Base-by-base conservation (phyloP, 2,329 filamentous ascomycete species). In the Teratosphaeria pseudoeucalypti region DNA sequence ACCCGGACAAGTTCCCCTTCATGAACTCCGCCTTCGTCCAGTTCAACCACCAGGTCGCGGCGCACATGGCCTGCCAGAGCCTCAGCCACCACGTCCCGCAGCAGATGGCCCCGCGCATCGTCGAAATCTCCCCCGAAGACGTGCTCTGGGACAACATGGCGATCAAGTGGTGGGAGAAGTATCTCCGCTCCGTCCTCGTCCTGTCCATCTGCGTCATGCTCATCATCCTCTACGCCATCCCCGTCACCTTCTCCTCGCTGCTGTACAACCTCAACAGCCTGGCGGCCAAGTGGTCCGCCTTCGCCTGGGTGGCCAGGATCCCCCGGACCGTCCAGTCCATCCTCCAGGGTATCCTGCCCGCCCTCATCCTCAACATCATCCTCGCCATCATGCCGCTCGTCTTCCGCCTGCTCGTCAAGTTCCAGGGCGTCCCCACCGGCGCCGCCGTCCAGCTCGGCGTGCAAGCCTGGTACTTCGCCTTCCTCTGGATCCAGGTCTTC, bases 11-110 rank as follows among this genome's bases (percentile, higher is more conserved):
- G 4, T 97, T 90, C 63, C 92, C 92, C 0, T 76, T 92, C 54
- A 95, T 96, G 91, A 96, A 89, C 68, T 96, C 92, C 0, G 94
- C 94, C 0, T 99, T 99, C 67, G 91, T 99, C 62, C 94, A 99
- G 71, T 99, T 99, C 80, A 96, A 99, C 70, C 88, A 96, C 70
- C 94, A 99, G 72, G 89, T 96, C 1, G 92, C 92, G 6, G 94
- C 94, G 0, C 94, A 99, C 69, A 97, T 99, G 94, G 94, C 92
- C 60, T 96, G 91, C 71, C 94, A 99, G 72, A 86, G 90, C 55
- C 81, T 95, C 54, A 91, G 88, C 47, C 91, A 97, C 71, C 94
- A 99, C 68, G 74, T 96, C 0, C 94, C 94, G 1, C 89, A 89
- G 67, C 89, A 95, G 54, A 99, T 99, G 94, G 83, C 90, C 1